A percentile compares a stretch with the other conserved stretches of the same genome.
Evolutionary conservation across 1,139 yeast genomes (phyloP).

Genomic region (Entelexis sorbosivorans): DNA sequence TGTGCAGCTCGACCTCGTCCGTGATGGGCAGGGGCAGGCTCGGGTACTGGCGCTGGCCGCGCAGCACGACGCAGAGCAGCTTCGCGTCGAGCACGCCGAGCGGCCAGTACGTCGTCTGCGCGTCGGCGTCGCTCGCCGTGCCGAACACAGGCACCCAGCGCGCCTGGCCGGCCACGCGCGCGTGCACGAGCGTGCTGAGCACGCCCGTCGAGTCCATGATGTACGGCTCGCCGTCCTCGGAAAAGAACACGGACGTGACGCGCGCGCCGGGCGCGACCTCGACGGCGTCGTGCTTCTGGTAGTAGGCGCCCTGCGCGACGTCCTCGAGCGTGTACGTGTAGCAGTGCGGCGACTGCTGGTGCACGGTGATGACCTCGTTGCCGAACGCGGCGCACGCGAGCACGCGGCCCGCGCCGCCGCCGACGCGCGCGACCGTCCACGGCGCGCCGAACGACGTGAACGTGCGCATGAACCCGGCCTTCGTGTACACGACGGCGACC

Average conservation of each 20-base stretch:
- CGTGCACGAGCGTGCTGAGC: conserved; percentile 55
- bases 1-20: conserved; percentile 55
- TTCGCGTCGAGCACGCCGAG: conserved; percentile 62
- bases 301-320: conserved; percentile 31
- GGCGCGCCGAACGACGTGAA: conserved; percentile 50
- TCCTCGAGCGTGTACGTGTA: conserved; percentile 33
- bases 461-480: conserved; percentile 45
- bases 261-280: conserved; percentile 27
- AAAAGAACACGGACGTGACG: conserved; percentile 56
- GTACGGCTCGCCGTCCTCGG: conserved; percentile 82
- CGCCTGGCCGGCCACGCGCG: conserved; percentile 66
- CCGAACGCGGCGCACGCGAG: conserved; percentile 44
- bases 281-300: conserved; percentile 33
- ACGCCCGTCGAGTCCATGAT: conserved; percentile 69
- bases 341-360: conserved; percentile 24
- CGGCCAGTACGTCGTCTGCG: conserved; percentile 59
- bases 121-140: conserved; percentile 46
- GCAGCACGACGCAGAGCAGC: conserved; percentile 61
- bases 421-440: conserved; percentile 39
- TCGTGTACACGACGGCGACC: conserved; percentile 44
- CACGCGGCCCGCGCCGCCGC: conserved; percentile 36
- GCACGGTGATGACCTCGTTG: conserved; percentile 38
- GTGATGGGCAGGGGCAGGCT: conserved; percentile 73
- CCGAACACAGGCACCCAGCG: conserved; percentile 84
- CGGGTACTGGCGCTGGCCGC: conserved; percentile 45